These are phyloP conservation scores for Citrus mangshanensis DNA, from an alignment of 345 rosid genomes.

Conservation along the genomic window DNA sequence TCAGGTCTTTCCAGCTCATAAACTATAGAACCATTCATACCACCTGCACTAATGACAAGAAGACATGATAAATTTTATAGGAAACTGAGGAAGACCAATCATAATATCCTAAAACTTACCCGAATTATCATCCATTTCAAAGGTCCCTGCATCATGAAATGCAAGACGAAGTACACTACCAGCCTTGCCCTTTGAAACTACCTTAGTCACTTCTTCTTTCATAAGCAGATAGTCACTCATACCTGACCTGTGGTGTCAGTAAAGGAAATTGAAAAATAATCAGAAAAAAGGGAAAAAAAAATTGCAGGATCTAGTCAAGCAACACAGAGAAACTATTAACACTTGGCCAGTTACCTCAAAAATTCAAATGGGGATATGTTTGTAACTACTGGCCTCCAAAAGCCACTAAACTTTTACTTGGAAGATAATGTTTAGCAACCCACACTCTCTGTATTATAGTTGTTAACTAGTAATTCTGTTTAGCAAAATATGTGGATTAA, in stretches of 20 bases:
- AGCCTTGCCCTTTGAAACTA: slow-evolving; percentile 81
- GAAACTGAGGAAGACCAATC: background rate
- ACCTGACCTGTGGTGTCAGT: slow-evolving; percentile 32
- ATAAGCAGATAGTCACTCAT: slow-evolving; percentile 28
- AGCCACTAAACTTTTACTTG: background rate
- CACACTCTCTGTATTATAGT: background rate
- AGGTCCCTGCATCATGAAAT: slow-evolving; percentile 99
- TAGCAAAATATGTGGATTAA: background rate
- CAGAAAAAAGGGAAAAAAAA: background rate
- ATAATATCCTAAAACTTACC: slow-evolving; percentile 30
- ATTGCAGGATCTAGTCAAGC: background rate
- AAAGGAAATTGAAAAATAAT: background rate
- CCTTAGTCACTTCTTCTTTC: slow-evolving; percentile 60
- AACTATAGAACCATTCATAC: slow-evolving; percentile 85
- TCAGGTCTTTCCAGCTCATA: slow-evolving; percentile 92
- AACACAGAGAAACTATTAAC: background rate
- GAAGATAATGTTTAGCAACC: background rate
- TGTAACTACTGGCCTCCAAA: background rate
- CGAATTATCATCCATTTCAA: slow-evolving; percentile 46
- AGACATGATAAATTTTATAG: background rate
- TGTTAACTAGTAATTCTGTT: background rate
- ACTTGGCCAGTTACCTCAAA: background rate
- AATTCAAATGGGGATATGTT: background rate
- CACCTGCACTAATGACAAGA: slow-evolving; percentile 48
- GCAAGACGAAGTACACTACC: slow-evolving; percentile 95